These are phyloP conservation scores for Agaricus subrufescens DNA, from an alignment of 768 basidiomycete genomes.

Conservation along the genomic window DNA sequence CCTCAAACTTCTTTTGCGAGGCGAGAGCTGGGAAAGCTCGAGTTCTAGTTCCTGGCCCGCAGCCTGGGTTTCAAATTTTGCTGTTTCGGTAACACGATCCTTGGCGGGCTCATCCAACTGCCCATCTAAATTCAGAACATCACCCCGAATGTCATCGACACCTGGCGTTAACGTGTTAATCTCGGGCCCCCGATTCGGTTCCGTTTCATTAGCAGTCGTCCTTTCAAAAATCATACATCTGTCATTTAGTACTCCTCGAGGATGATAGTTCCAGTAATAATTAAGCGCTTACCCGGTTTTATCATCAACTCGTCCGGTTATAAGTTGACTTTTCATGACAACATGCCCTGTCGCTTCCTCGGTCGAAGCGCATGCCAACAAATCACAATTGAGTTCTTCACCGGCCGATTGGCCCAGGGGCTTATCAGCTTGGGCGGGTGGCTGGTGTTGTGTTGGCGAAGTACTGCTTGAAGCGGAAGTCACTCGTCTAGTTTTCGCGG, in stretches of 20 bases:
- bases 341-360: slow-evolving; percentile 42
- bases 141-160: not conserved
- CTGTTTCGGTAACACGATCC: not conserved
- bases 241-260: not conserved
- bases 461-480: slow-evolving; percentile 7
- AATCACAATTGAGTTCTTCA: slow-evolving; percentile 22
- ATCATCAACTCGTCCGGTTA: slow-evolving; percentile 17
- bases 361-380: slow-evolving; percentile 20
- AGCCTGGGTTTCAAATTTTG: not conserved
- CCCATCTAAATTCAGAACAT: not conserved
- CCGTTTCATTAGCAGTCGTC: not conserved
- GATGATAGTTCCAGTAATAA: not conserved
- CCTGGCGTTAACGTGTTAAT: not conserved
- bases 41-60: slow-evolving; percentile 21
- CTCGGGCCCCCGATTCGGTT: not conserved
- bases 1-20: slow-evolving; percentile 20
- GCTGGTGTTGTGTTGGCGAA: slow-evolving; percentile 9
- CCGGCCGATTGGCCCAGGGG: slow-evolving; percentile 12
- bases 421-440: slow-evolving; percentile 11
- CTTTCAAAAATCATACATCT: slow-evolving; percentile 13
- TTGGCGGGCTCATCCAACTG: not conserved
- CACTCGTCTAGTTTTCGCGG: not conserved
- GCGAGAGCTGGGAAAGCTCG: slow-evolving; percentile 50
- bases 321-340: slow-evolving; percentile 46
- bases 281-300: slow-evolving; percentile 36